Evolutionary conservation across 192 early-diverging fungal genomes (phyloP), one percentile per base, ranked within the genome.

Genomic region (Coemansia sp.): DNA sequence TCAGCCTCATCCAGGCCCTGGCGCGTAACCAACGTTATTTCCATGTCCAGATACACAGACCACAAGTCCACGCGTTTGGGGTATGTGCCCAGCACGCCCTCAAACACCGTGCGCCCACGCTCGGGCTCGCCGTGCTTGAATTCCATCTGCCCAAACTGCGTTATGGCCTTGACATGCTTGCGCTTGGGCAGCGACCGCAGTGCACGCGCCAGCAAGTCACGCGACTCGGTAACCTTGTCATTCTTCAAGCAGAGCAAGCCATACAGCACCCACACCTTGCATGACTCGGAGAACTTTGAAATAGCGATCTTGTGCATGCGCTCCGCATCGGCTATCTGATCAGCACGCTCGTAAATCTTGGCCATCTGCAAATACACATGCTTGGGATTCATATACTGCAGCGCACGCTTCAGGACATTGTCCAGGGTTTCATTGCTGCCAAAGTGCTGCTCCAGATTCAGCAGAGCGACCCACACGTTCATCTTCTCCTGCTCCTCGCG

Each of bases 41-140:
- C 97, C 93, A 97, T 94, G 74, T 99, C 95, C 49, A 96, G 70
- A 59, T 97, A 99, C 16, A 99, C 82, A 10, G 86, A 91, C 97
- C 97, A 99, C 56, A 99, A 71, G 74, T 99, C 95, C 18, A 93
- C 69, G 2, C 93, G 81, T 73, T 96, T 98, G 37, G 95, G 95
- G 56, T 94, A 91, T 42, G 87, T 91, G 67, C 80, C 83, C 73
- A 99, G 81, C 28, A 99, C 82, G 42, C 93, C 92, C 81, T 99
- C 97, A 69, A 99, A 92, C 60, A 99, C 88, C 0, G 97, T 99
- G 37, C 97, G 86, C 11, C 94, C 97, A 62, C 95, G 89, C 69
- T 99, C 97, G 18, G 92, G 80, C 69, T 98, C 94, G 32, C 97
- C 97, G 56, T 90, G 80, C 79, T 93, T 93, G 82, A 97, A 98